Evolutionary conservation across 805 yeast species (phyloP), one percentile per base, ranked within the genome.

Genomic region (Starmera amethionina): DNA sequence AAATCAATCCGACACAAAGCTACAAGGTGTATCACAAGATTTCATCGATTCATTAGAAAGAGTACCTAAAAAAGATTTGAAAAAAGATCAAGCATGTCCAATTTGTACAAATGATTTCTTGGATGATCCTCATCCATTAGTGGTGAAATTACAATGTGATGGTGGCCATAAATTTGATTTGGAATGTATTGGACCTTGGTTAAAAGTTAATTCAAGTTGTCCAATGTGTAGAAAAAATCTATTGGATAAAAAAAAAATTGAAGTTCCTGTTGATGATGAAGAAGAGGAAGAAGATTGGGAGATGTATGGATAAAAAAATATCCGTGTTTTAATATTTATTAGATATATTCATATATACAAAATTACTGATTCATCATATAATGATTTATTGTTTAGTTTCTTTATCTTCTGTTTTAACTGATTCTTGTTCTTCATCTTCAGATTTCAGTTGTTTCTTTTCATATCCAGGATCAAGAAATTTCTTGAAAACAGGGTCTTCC

Each of bases 181-280:
- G 47, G 97, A 90, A 49, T 89, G 97, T 57, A 78, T 90, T 32
- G 81, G 82, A 0, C 93, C 95, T 0, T 89, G 97, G 97, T 66
- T 90, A 39, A 74, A 76, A 46, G 65, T 77, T 39, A 77, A 82
- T 49, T 64, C 73, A 2, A 81, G 86, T 0, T 89, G 97, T 54
- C 97, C 97, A 0, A 59, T 90, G 51, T 90, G 97, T 55, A 68
- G 97, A 47, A 76, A 72, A 44, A 80, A 87, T 52, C 75, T 89
- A 22, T 56, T 73, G 16, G 73, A 68, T 39, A 73, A 63, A 64
- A 73, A 63, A 57, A 60, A 49, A 56, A 63, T 50, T 11, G 57
- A 50, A 2, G 44, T 43, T n/a, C 22, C 46, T 1, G 40, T 44
- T 41, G 43, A 47, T 6, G 54, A 58, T 13, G 63, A 61, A 13